A percentile compares a stretch with the other conserved stretches of the same genome.
phyloP scores from a whole-genome alignment of 2,329 filamentous ascomycete genomes.

The Orbilia ellipsospora region DNA sequence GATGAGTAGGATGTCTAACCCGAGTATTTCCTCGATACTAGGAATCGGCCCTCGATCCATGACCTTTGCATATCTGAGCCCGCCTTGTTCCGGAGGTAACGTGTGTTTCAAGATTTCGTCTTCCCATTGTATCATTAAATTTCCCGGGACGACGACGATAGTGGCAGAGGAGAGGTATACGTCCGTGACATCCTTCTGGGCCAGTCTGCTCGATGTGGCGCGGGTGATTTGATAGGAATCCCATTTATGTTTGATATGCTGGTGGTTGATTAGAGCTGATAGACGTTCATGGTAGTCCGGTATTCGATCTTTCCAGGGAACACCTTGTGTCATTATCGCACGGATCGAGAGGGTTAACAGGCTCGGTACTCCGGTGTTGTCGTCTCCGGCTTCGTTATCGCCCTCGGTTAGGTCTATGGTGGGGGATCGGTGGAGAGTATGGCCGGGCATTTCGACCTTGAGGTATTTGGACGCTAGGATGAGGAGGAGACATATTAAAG shows the following conservation, averaged over 20 bases:
- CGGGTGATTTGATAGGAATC: constrained; percentile 24
- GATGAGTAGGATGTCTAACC: constrained; percentile 82
- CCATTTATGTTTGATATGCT: constrained; percentile 21
- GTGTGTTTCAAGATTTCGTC: constrained; percentile 80
- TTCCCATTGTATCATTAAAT: constrained; percentile 85
- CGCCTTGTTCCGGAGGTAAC: constrained; percentile 65
- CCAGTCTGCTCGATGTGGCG: constrained; percentile 12
- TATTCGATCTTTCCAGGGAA: constrained; percentile 72
- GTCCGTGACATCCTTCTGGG: constrained; percentile 47
- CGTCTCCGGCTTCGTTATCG: background rate
- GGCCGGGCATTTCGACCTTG: constrained; percentile 71
- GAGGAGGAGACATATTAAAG: constrained; percentile 81
- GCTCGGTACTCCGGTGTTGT: constrained; percentile 67
- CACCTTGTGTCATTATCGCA: constrained; percentile 72
- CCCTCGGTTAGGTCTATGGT: background rate
- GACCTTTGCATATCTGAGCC: constrained; percentile 23
- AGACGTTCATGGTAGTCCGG: constrained; percentile 27
- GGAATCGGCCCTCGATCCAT: constrained; percentile 66
- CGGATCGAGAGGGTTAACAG: constrained; percentile 81
- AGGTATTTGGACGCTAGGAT: constrained; percentile 80
- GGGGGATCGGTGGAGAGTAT: constrained; percentile 58
- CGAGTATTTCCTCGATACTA: constrained; percentile 68
- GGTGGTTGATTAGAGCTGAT: constrained; percentile 6
- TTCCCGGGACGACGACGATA: constrained; percentile 82
- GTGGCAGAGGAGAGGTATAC: constrained; percentile 76